phyloP scores from a whole-genome alignment of 1,284 basidiomycete genomes.

The Cystobasidium slooffiae region DNA sequence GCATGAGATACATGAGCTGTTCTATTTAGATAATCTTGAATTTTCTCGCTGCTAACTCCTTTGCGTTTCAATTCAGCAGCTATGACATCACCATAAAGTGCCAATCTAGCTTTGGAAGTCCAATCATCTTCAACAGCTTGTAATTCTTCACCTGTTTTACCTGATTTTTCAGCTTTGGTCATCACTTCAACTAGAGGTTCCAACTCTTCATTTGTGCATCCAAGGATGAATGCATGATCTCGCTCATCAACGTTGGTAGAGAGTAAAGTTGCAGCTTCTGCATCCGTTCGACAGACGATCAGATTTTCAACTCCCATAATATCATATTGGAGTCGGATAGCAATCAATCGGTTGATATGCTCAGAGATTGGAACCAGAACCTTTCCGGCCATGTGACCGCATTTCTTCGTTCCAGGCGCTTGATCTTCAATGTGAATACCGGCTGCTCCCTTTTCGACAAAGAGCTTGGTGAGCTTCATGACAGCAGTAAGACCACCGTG shows the following conservation, averaged over 20 bases:
- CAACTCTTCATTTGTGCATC: constrained; percentile 75
- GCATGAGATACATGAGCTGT: constrained; percentile 71
- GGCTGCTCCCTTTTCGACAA: constrained; percentile 66
- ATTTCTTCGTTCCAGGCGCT: constrained; percentile 72
- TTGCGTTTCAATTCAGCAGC: constrained; percentile 73
- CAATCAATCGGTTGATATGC: constrained; percentile 77
- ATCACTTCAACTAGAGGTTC: constrained; percentile 78
- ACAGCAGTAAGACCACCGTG: constrained; percentile 70
- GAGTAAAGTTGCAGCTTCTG: constrained; percentile 93
- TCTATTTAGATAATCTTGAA: constrained; percentile 65
- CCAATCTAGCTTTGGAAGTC: constrained; percentile 74
- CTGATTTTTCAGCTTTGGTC: constrained; percentile 77
- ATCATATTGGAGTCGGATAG: constrained; percentile 76
- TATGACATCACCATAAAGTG: constrained; percentile 77
- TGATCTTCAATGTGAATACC: constrained; percentile 78
- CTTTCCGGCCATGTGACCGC: constrained; percentile 74
- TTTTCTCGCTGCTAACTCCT: constrained; percentile 59
- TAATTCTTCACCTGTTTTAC: constrained; percentile 77
- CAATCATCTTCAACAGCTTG: constrained; percentile 89
- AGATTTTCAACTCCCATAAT: constrained; percentile 79
- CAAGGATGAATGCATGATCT: constrained; percentile 95
- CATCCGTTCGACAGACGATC: constrained; percentile 74
- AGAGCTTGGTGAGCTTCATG: constrained; percentile 76
- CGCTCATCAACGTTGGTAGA: constrained; percentile 95
- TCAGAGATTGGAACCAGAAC: constrained; percentile 70